Conservation (phyloP, 129 eudicot genomes). For the Flaveria ramosissima region DNA sequence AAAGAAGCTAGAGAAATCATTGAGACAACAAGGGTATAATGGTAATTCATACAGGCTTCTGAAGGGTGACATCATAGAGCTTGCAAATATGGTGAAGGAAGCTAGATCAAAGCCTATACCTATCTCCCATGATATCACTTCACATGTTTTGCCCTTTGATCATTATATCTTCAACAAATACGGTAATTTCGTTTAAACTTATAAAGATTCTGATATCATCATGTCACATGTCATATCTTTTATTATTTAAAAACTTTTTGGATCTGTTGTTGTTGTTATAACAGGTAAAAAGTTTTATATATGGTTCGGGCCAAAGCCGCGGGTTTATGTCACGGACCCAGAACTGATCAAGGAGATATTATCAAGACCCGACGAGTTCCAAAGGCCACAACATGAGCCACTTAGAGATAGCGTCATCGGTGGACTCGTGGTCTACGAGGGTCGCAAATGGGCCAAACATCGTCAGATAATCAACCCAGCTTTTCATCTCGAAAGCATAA, state of each 20-base stretch:
- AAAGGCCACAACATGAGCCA: slow-evolving; percentile 19
- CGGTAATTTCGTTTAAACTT: background rate
- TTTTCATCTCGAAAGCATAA: slow-evolving; percentile 23
- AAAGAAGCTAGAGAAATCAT: slow-evolving; percentile 16
- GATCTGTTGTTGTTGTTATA: background rate
- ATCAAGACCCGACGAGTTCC: slow-evolving; percentile 10
- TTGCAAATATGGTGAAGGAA: slow-evolving; percentile 11
- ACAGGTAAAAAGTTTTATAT: slow-evolving; percentile 7
- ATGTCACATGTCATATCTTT: background rate
- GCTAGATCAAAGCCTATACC: slow-evolving; percentile 13
- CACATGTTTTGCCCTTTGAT: slow-evolving; percentile 13
- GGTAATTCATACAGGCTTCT: slow-evolving; percentile 19
- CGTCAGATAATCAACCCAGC: slow-evolving; percentile 23
- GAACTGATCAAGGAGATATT: slow-evolving; percentile 22
- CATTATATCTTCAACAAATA: slow-evolving; percentile 3
- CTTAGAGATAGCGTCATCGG: slow-evolving; percentile 17
- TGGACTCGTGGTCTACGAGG: slow-evolving; percentile 21
- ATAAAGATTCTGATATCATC: background rate
- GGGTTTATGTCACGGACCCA: slow-evolving; percentile 1
- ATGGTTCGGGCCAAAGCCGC: slow-evolving; percentile 15
- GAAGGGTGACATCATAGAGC: slow-evolving; percentile 16
- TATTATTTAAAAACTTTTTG: background rate
- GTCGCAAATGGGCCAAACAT: slow-evolving; percentile 23
- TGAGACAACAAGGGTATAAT: slow-evolving; percentile 9
- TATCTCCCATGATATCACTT: slow-evolving; percentile 19